Percentiles rank a stretch among this genome's conserved stretches.
Conservation (phyloP, 75 land plant species). For the Cryptomeria japonica region DNA sequence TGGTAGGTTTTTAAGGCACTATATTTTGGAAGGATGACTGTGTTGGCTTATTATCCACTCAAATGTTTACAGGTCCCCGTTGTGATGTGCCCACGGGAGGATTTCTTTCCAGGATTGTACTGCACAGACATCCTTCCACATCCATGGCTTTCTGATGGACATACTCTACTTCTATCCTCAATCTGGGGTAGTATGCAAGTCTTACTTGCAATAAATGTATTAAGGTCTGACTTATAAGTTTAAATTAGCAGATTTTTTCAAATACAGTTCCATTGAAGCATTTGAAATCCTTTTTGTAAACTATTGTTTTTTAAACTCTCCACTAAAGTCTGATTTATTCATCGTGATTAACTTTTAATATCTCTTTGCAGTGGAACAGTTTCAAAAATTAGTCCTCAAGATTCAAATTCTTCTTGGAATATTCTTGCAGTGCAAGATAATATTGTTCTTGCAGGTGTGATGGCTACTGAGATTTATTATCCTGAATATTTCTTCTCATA, state of each 20-base stretch:
- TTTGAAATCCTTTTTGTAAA: background rate
- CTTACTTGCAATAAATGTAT: constrained; percentile 65
- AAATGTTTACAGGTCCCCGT: constrained; percentile 65
- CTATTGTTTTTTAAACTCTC: background rate
- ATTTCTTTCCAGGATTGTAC: constrained; percentile 85
- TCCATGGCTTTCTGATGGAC: constrained; percentile 94
- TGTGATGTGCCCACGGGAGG: constrained; percentile 54
- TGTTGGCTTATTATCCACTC: background rate
- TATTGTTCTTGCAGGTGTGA: constrained; percentile 81
- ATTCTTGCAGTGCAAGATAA: constrained; percentile 72
- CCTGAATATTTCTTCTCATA: background rate
- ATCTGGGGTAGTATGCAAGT: constrained; percentile 77
- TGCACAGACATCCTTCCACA: constrained; percentile 46
- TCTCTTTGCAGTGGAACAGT: constrained; percentile 57
- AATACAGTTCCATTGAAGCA: background rate
- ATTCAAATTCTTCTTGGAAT: constrained; percentile 74
- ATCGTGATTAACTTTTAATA: background rate
- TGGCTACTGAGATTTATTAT: background rate
- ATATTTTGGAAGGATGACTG: background rate
- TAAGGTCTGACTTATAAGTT: constrained; percentile 44
- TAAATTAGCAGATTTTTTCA: background rate
- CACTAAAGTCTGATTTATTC: background rate
- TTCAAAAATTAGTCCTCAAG: constrained; percentile 57
- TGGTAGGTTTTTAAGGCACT: background rate
- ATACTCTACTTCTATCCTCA: constrained; percentile 72